phyloP scores from a whole-genome alignment of 2,329 filamentous ascomycete species.

The Seiridium unicorne region DNA sequence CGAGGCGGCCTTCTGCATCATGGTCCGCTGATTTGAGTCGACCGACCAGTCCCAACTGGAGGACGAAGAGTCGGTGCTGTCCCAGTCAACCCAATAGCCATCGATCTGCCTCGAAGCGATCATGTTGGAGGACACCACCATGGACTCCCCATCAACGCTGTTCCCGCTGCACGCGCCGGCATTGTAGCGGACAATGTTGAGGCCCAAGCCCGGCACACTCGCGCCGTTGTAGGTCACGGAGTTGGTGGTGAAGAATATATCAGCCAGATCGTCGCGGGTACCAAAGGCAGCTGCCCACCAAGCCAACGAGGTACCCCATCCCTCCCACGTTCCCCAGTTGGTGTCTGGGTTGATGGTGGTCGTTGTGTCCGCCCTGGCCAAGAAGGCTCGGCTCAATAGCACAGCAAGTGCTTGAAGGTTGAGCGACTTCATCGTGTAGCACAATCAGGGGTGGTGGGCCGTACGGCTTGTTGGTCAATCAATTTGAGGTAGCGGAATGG shows the following conservation, averaged over 20 bases:
- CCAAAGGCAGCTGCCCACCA: constrained; percentile 44
- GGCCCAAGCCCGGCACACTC: constrained; percentile 35
- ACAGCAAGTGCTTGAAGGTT: neutral
- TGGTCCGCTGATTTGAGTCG: constrained; percentile 36
- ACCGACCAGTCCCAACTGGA: constrained; percentile 38
- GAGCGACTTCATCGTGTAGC: neutral
- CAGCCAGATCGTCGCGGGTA: constrained; percentile 36
- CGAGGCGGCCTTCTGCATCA: constrained; percentile 34
- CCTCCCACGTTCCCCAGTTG: constrained; percentile 40
- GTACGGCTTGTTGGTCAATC: too few species aligned
- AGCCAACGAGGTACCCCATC: constrained; percentile 40
- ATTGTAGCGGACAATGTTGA: constrained; percentile 43
- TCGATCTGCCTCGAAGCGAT: constrained; percentile 36
- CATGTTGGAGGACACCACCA: constrained; percentile 35
- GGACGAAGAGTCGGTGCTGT: constrained; percentile 29
- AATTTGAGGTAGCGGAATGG: neutral
- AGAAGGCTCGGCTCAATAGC: neutral
- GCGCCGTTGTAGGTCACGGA: constrained; percentile 25
- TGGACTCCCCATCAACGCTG: constrained; percentile 27
- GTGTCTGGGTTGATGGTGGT: constrained; percentile 29
- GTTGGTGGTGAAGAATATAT: constrained; percentile 37
- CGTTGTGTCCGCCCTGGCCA: constrained; percentile 24
- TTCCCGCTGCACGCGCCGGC: constrained; percentile 38
- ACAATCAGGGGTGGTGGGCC: too few species aligned
- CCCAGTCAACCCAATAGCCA: constrained; percentile 38